Evolutionary conservation across 1,139 yeast species (phyloP).

Genomic region (Candida tropicalis): DNA sequence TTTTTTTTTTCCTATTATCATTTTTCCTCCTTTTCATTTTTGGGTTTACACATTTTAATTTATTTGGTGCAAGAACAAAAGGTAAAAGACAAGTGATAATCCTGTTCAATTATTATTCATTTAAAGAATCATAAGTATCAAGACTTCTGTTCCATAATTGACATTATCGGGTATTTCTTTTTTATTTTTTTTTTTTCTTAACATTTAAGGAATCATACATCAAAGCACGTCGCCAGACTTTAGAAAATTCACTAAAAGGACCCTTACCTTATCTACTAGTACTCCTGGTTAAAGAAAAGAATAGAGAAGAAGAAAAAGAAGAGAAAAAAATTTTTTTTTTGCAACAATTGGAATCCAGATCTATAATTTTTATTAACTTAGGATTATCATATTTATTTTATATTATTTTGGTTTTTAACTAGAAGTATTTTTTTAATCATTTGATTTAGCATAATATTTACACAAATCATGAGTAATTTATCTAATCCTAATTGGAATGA

Average conservation of each 20-base stretch:
- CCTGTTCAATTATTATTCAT: too few species aligned
- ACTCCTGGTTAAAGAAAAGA: too few species aligned
- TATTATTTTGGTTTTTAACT: background rate
- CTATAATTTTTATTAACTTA: background rate
- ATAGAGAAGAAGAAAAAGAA: too few species aligned
- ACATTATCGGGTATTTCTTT: too few species aligned
- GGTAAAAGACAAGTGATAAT: too few species aligned
- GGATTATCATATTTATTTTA: background rate
- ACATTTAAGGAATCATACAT: conserved; percentile 2
- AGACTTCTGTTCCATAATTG: too few species aligned
- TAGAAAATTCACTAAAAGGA: background rate
- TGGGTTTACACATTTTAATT: too few species aligned
- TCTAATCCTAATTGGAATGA: conserved; percentile 6
- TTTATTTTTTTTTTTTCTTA: background rate
- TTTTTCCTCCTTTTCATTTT: too few species aligned
- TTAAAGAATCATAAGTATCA: too few species aligned
- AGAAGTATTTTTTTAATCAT: background rate
- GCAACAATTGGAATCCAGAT: conserved; percentile 1
- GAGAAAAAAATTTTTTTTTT: conserved; percentile 1
- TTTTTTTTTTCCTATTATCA: background rate
- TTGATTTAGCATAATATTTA: background rate
- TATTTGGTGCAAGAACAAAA: too few species aligned
- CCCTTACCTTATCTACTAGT: too few species aligned
- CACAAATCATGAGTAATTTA: conserved; percentile 2
- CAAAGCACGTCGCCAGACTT: conserved; percentile 1